Base-by-base conservation (phyloP, 2,329 filamentous ascomycete species). In the Penicillium janthinellum region DNA sequence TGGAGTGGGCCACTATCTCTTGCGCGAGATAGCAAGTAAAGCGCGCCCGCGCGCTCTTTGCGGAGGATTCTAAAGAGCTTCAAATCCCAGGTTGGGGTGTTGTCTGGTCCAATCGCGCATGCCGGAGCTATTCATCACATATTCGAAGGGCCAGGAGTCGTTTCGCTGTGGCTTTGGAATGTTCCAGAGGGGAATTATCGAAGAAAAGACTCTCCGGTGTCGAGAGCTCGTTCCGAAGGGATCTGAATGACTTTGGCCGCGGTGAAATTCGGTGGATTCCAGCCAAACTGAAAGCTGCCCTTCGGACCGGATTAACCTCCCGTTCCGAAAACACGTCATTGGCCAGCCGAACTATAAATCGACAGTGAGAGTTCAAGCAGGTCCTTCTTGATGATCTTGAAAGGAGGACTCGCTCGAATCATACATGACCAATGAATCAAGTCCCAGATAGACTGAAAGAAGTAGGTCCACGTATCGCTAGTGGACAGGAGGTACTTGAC, bases 1-100 rank as follows among this genome's bases (percentile, higher is more conserved):
- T 15, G 22, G 17, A 47, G 48, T 17, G 37, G 28, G n/a, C 22
- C 15, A 10, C n/a, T 52, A 22, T 35, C 34, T 39, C 22, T 25
- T 4, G 14, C 28, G 35, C 25, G 35, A 37, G 20, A 14, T 25
- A 39, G 35, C n/a, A 39, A 39, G 42, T 44, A 25, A 57, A 65
- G 64, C 66, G 62, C 65, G 63, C 64, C 62, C 17, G 65, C 63
- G 65, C 65, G 61, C 65, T 47, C 17, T 7, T 62, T 35, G 52
- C 12, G 58, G 44, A 47, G 28, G 51, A 42, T 39, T 49, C 44
- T 60, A 49, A 44, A 37, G 57, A 45, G 60, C 41, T 59, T 62
- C 55, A 31, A 54, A 53, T 60, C 58, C 53, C 49, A 59, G 56
- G 54, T 44, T 50, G 7, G 54, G 31, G 56, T 56, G 50, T 61